Evolutionary conservation across 2,329 filamentous ascomycete species (phyloP).

Genomic region (Sclerotinia minor): DNA sequence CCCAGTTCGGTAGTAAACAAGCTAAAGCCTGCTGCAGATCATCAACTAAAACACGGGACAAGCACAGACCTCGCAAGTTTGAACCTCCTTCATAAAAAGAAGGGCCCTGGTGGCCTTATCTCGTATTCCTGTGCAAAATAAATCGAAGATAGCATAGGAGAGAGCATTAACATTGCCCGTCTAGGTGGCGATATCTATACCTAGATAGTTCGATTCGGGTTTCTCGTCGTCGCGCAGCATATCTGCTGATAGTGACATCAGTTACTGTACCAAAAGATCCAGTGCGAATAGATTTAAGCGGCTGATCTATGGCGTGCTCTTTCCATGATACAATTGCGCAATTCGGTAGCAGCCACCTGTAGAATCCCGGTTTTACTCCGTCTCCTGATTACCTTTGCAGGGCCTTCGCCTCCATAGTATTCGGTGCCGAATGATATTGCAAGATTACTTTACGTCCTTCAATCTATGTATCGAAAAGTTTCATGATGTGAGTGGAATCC

Average conservation of each 20-base stretch:
- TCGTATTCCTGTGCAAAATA: slow-evolving; percentile 1
- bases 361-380: neutral
- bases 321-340: neutral
- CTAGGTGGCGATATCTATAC: neutral
- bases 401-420: neutral
- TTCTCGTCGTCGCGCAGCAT: neutral
- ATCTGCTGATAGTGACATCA: neutral
- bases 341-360: neutral
- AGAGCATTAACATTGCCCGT: neutral
- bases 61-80: neutral
- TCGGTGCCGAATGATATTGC: neutral
- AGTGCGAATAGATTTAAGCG: neutral
- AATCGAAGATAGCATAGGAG: neutral
- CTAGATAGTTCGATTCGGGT: neutral
- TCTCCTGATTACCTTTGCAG: neutral
- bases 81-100: neutral
- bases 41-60: neutral
- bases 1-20: neutral
- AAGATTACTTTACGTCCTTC: neutral
- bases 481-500: neutral
- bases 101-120: neutral
- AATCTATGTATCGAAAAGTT: neutral
- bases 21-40: neutral
- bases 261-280: neutral
- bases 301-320: slow-evolving; percentile 2